These are phyloP conservation scores for Wickerhamomyces mucosus DNA, from an alignment of 805 yeast species.

Conservation along the genomic window DNA sequence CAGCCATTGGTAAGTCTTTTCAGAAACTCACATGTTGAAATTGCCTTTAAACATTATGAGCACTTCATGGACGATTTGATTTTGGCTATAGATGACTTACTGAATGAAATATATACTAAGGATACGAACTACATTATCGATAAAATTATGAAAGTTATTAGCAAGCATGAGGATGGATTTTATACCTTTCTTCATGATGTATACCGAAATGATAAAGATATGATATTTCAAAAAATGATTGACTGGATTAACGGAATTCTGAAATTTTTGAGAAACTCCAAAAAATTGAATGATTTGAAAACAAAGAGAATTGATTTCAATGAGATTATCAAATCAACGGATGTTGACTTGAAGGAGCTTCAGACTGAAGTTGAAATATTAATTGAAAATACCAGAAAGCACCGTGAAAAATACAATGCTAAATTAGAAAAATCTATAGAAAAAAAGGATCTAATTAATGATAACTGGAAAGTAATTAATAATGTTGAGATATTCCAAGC, in stretches of 20 bases:
- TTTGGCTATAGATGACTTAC: conserved; percentile 38
- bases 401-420: conserved; percentile 24
- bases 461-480: conserved; percentile 35
- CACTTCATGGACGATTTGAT: conserved; percentile 61
- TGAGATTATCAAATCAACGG: conserved; percentile 20
- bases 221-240: conserved; percentile 62
- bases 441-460: conserved; percentile 20
- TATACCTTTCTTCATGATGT: conserved; percentile 73
- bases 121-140: conserved; percentile 59
- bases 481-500: conserved; percentile 31
- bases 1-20: conserved; percentile 66
- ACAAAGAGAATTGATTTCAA: conserved; percentile 42
- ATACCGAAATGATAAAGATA: conserved; percentile 66
- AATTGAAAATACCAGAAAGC: conserved; percentile 25
- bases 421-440: conserved; percentile 15
- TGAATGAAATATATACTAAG: conserved; percentile 38
- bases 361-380: conserved; percentile 29
- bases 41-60: conserved; percentile 55
- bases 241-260: conserved; percentile 67
- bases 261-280: conserved; percentile 44
- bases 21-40: conserved; percentile 54
- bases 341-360: conserved; percentile 21
- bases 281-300: conserved; percentile 19
- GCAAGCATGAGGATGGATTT: conserved; percentile 61
- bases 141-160: conserved; percentile 53